These are phyloP conservation scores for Luffa acutangula DNA, from an alignment of 306 rosid genomes.

Conservation along the genomic window DNA sequence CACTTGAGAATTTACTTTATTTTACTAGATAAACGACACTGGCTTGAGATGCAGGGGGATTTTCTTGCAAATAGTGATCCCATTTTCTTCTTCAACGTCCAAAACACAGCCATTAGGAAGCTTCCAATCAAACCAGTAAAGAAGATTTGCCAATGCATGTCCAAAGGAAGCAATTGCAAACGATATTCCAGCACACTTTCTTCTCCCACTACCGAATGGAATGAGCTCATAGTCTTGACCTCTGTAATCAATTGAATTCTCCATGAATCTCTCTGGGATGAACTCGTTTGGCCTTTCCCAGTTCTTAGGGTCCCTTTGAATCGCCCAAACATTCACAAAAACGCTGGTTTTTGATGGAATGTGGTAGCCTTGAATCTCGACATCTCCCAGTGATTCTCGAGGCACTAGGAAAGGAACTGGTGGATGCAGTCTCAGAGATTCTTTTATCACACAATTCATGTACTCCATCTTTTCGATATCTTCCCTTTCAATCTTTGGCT, in stretches of 20 bases:
- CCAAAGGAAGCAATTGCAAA: constrained; percentile 12
- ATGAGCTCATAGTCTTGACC: constrained; percentile 22
- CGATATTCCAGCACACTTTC: constrained; percentile 18
- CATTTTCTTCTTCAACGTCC: constrained; percentile 17
- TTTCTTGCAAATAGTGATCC: neutral
- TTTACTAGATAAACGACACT: neutral
- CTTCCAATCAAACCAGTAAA: constrained; percentile 17
- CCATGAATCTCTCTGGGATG: constrained; percentile 24
- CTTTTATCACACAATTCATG: constrained; percentile 32
- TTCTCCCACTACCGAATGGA: constrained; percentile 35
- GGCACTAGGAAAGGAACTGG: constrained; percentile 34
- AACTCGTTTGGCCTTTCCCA: constrained; percentile 26
- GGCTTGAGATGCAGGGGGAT: neutral
- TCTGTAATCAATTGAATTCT: constrained; percentile 8
- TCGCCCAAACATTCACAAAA: constrained; percentile 22
- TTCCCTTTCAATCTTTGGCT: constrained; percentile 15
- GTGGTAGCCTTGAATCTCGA: constrained; percentile 10
- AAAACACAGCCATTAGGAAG: constrained; percentile 8
- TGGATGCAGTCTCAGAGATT: constrained; percentile 24
- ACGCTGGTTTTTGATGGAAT: constrained; percentile 7
- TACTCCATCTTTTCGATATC: constrained; percentile 28
- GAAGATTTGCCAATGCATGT: constrained; percentile 18
- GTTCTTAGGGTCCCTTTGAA: constrained; percentile 22
- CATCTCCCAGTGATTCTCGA: constrained; percentile 10
- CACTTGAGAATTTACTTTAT: neutral